Conservation (phyloP, 306 rosid species). For the Carpinus fangiana region DNA sequence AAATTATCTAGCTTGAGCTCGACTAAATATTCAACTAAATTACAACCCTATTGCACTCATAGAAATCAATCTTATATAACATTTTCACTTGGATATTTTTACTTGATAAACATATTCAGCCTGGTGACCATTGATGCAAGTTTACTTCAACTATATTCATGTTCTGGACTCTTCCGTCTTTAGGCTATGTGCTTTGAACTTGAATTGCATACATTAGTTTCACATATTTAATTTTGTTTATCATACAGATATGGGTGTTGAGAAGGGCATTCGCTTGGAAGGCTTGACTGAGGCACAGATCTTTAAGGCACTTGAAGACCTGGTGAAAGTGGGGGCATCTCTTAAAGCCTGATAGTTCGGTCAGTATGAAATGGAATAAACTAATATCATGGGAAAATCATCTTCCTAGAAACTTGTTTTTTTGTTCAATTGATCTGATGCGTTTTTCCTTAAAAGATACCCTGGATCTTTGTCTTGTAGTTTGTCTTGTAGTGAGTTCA, state of each 20-base stretch:
- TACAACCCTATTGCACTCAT: too few relatives aligned
- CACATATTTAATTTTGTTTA: constrained; percentile 19
- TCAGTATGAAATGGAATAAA: constrained; percentile 46
- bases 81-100: not conserved
- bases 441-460: constrained; percentile 11
- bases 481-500: constrained; percentile 3
- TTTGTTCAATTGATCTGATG: constrained; percentile 6
- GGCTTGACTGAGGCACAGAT: constrained; percentile 82
- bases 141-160: not conserved
- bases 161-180: not conserved
- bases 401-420: not conserved
- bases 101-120: not conserved
- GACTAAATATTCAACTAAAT: too few relatives aligned
- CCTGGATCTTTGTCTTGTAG: constrained; percentile 12
- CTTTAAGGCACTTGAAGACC: constrained; percentile 78
- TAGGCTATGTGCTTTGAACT: not conserved
- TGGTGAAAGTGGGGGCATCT: constrained; percentile 66
- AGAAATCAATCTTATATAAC: not conserved
- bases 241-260: constrained; percentile 73
- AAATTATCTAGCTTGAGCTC: too few relatives aligned
- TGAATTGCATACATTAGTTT: constrained; percentile 11
- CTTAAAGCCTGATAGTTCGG: constrained; percentile 44
- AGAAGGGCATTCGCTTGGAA: constrained; percentile 77
- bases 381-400: constrained; percentile 14
- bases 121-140: not conserved